phyloP scores from a whole-genome alignment of 1,284 basidiomycete genomes.

The Cutaneotrichosporon dermatis region DNA sequence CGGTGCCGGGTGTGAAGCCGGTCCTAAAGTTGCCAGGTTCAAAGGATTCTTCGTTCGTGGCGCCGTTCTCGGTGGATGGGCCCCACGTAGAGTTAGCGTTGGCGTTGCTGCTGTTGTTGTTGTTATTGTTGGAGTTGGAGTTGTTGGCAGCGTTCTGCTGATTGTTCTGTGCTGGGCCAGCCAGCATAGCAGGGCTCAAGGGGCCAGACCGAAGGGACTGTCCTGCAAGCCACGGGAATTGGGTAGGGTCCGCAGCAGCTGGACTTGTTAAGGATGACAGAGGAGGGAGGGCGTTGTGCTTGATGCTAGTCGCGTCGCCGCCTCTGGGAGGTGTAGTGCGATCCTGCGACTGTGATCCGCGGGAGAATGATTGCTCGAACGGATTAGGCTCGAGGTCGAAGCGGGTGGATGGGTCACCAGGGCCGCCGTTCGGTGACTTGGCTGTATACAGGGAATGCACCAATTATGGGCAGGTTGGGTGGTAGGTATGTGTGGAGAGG shows the following conservation, averaged over 20 bases:
- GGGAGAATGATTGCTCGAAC: conserved; percentile 88
- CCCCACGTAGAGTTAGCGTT: conserved; percentile 11
- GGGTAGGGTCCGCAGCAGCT: conserved; percentile 57
- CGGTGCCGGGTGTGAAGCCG: conserved; percentile 62
- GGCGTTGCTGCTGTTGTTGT: background rate
- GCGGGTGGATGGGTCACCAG: conserved; percentile 22
- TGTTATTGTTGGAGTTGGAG: conserved; percentile 3
- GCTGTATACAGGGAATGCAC: background rate
- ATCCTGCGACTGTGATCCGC: conserved; percentile 53
- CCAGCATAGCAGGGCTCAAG: conserved; percentile 89
- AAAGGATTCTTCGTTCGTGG: conserved; percentile 54
- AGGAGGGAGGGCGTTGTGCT: conserved; percentile 66
- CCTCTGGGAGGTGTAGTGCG: conserved; percentile 50
- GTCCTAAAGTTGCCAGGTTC: conserved; percentile 64
- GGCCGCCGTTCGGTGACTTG: conserved; percentile 8
- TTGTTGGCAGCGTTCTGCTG: conserved; percentile 10
- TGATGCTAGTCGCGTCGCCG: conserved; percentile 42
- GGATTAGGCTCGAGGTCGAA: conserved; percentile 81
- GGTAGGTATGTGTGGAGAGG: too few relatives aligned
- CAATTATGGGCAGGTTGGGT: too few relatives aligned
- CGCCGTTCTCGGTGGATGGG: conserved; percentile 9
- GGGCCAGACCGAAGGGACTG: conserved; percentile 80
- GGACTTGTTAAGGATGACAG: conserved; percentile 80
- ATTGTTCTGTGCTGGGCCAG: conserved; percentile 58
- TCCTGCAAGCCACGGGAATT: conserved; percentile 64